Evolutionary conservation across 352 stramenopile genomes (phyloP).

Genomic region (Blastocystis sp.): DNA sequence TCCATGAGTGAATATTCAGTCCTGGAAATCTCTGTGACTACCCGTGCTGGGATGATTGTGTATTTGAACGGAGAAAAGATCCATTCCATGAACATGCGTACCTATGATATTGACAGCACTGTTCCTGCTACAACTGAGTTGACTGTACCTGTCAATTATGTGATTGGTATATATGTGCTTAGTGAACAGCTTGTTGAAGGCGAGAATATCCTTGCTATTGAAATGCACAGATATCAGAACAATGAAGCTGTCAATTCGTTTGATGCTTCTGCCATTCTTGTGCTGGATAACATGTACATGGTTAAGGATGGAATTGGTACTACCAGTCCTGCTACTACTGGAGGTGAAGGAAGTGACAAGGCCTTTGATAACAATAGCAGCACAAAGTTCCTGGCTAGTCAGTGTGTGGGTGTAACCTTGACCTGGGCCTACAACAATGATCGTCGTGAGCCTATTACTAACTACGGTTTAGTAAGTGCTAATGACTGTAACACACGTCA

Average conservation of each 20-base stretch:
- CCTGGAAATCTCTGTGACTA: background rate
- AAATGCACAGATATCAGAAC: background rate
- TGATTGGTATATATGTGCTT: background rate
- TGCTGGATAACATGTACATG: constrained; percentile 36
- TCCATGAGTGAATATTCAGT: background rate
- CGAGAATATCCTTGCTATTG: constrained; percentile 25
- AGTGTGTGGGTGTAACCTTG: background rate
- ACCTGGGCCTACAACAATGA: constrained; percentile 31
- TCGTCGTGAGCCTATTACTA: constrained; percentile 14
- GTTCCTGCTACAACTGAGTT: background rate
- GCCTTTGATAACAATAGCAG: constrained; percentile 43
- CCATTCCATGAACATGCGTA: background rate
- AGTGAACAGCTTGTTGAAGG: background rate
- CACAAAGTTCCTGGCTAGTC: background rate
- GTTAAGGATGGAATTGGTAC: constrained; percentile 15
- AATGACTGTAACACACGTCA: constrained; percentile 8
- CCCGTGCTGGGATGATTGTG: constrained; percentile 17
- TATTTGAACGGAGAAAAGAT: constrained; percentile 55
- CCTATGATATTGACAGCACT: background rate
- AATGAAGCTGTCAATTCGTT: background rate
- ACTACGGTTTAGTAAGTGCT: background rate
- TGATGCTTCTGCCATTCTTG: background rate
- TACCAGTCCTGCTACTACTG: background rate
- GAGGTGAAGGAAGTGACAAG: background rate
- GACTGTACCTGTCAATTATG: background rate